Conservation (phyloP, 169 alveolate species). For the Eimeria acervulina region DNA sequence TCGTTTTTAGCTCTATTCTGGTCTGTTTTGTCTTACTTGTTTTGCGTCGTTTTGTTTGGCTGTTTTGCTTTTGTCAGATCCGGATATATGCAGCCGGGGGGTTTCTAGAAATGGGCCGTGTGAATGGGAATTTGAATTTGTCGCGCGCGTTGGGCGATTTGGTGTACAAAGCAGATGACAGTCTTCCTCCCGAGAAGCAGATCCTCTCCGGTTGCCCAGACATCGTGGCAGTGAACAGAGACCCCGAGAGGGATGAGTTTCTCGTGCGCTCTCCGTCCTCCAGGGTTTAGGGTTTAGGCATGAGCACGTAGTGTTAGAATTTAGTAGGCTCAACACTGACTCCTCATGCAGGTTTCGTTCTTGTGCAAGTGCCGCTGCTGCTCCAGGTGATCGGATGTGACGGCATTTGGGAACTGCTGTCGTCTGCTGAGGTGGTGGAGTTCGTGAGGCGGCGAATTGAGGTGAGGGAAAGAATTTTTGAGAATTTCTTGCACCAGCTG, state of each 20-base stretch:
- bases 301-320: neutral
- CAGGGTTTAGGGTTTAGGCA: neutral
- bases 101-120: slow-evolving; percentile 84
- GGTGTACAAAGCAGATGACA: slow-evolving; percentile 84
- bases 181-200: slow-evolving; percentile 85
- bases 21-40: neutral
- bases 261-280: slow-evolving; percentile 42
- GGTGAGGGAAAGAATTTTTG: slow-evolving; percentile 14
- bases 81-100: slow-evolving; percentile 84
- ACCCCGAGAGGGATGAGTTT: slow-evolving; percentile 86
- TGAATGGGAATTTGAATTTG: slow-evolving; percentile 87
- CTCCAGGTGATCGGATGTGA: slow-evolving; percentile 84
- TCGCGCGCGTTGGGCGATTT: slow-evolving; percentile 88
- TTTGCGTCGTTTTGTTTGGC: too few species aligned
- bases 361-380: slow-evolving; percentile 1
- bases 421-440: slow-evolving; percentile 83
- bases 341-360: neutral
- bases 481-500: neutral
- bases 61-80: neutral
- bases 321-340: neutral
- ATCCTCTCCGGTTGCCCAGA: slow-evolving; percentile 87
- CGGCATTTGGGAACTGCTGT: slow-evolving; percentile 84
- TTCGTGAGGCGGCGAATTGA: slow-evolving; percentile 80
- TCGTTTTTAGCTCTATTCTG: neutral
- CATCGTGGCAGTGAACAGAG: slow-evolving; percentile 81